Percentiles rank a stretch among this genome's conserved stretches.
phyloP scores from a whole-genome alignment of 208 protist species.

The Kentomonas sorsogonicus region DNA sequence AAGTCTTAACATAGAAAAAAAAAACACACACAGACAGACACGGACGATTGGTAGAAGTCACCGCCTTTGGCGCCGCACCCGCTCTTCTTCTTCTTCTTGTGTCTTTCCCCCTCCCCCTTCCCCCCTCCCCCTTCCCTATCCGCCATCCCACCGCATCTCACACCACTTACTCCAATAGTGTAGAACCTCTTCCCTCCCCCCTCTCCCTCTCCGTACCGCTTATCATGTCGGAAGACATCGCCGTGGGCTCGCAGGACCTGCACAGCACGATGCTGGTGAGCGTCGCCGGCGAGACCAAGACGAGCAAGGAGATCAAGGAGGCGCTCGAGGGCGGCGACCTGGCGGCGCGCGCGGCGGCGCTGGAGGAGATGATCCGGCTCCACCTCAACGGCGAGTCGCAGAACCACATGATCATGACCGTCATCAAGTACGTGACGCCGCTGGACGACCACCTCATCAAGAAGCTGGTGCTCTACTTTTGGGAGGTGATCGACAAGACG shows the following conservation, averaged over 20 bases:
- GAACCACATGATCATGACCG: slow-evolving; percentile 95
- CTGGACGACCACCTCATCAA: slow-evolving; percentile 92
- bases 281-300: slow-evolving; percentile 22
- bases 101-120: no score
- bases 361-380: slow-evolving; percentile 92
- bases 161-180: no score
- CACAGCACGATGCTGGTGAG: slow-evolving; percentile 70
- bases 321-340: slow-evolving; percentile 87
- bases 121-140: no score
- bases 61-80: no score
- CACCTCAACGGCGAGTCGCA: slow-evolving; percentile 95
- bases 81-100: no score
- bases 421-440: slow-evolving; percentile 96
- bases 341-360: slow-evolving; percentile 67
- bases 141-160: no score
- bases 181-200: neutral
- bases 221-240: slow-evolving; percentile 5
- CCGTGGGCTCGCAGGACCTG: slow-evolving; percentile 51
- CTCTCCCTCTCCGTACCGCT: no score
- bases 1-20: no score
- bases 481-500: slow-evolving; percentile 96
- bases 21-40: no score
- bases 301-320: slow-evolving; percentile 83
- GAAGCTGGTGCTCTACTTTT: slow-evolving; percentile 98
- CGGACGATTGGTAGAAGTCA: no score